Evolutionary conservation across 139 green algal genomes (phyloP), one percentile per base, ranked within the genome.

Genomic region (Chlorella vulgaris): DNA sequence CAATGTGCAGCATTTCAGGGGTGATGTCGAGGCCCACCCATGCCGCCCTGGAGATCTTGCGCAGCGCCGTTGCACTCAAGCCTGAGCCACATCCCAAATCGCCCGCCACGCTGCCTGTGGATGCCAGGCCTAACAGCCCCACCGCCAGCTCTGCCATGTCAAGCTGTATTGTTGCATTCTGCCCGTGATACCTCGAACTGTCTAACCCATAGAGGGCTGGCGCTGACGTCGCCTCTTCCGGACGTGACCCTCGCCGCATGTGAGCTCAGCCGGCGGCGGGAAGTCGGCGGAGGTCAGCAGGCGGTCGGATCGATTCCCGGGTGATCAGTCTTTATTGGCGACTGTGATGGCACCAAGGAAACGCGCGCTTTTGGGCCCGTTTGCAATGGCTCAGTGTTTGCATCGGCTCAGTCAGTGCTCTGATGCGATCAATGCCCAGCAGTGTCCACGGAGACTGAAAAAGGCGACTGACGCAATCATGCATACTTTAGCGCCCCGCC

Each of bases 71-170:
- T 3, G 92, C 92, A 65, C 90, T 95, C 22, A 99, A 87, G 1
- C 96, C 96, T 26, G 92, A 97, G 50, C 96, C 96, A 83, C 96
- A 99, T 50, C 96, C 96, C 69, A 99, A 78, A 87, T 99, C 95
- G 7, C 63, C 43, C 18, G 86, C 43, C 66, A 84, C 26, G 60
- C 31, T 2, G 33, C 2, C 13, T 33, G 28, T 4, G 31, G 29
- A 26, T 19, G 4, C 39, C 22, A 82, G 33, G n/a, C 33, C 62
- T 31, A 82, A 43, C 42, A 82, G 63, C 0, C 21, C 31, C 21
- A 73, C 24, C 1, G 60, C 76, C 29, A 53, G 76, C 1, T 10
- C 29, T 5, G 61, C 65, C 60, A 82, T 70, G 63, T 82, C 63
- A 36, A 18, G 33, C 43, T 82, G 76, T 19, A 75, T 43, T 0